Evolutionary conservation across 139 green algal species (phyloP).

Genomic region (Tetradesmus lagerheimii): DNA sequence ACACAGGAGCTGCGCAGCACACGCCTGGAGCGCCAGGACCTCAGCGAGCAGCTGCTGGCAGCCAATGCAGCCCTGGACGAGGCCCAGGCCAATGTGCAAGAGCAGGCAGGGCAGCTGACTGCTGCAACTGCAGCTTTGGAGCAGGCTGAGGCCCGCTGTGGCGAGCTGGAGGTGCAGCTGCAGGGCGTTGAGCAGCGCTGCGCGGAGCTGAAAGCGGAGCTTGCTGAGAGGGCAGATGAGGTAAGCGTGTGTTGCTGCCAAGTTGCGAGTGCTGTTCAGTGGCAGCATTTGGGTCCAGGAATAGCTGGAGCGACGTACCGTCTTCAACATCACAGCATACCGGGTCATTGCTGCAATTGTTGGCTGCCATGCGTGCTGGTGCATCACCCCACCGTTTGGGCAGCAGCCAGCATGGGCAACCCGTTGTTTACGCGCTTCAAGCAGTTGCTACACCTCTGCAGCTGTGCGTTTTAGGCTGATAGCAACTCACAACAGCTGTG

Average conservation of each 20-base stretch:
- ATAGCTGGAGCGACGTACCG: too few species aligned
- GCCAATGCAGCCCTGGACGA: not conserved
- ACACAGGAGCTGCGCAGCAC: constrained; percentile 14
- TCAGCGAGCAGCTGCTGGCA: constrained; percentile 8
- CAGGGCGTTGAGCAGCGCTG: not conserved
- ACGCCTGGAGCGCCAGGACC: not conserved
- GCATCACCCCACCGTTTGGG: not conserved
- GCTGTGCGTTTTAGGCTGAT: not conserved
- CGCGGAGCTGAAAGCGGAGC: not conserved
- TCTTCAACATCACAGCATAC: too few species aligned
- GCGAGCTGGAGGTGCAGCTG: not conserved
- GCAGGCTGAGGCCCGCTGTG: not conserved
- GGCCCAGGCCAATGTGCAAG: not conserved
- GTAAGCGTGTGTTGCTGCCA: not conserved
- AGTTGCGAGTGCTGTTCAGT: not conserved
- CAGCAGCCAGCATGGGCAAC: not conserved
- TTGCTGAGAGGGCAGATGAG: not conserved
- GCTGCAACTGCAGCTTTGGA: not conserved
- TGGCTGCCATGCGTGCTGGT: not conserved
- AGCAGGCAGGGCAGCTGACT: not conserved
- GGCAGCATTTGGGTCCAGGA: not conserved
- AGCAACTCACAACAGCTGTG: not conserved
- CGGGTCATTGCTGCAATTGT: too few species aligned
- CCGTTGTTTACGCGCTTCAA: not conserved
- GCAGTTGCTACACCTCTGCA: not conserved